Evolutionary conservation across 2,329 filamentous ascomycete species (phyloP).

Genomic region (Nakataea oryzae): DNA sequence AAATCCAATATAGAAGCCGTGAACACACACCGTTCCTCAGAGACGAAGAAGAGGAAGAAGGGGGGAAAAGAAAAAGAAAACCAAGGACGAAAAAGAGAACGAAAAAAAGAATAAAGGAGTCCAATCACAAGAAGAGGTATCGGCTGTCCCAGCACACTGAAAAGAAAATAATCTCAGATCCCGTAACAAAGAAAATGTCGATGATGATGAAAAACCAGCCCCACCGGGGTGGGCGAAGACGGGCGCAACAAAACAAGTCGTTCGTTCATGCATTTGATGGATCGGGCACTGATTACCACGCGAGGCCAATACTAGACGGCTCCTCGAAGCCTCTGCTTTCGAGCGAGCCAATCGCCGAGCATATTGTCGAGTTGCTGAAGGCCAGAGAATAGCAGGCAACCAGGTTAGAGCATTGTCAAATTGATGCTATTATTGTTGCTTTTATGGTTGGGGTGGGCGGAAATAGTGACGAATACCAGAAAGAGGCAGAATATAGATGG

Average conservation of each 20-base stretch:
- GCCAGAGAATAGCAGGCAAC: conserved; percentile 9
- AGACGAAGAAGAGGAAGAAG: not conserved
- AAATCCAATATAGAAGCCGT: too few relatives aligned
- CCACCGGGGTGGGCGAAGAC: too few relatives aligned
- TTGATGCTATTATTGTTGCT: too few relatives aligned
- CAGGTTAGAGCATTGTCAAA: conserved; percentile 6
- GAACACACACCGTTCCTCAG: too few relatives aligned
- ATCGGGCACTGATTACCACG: not conserved
- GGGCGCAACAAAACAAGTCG: not conserved
- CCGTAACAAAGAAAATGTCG: not conserved
- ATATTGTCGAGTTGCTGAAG: conserved; percentile 70
- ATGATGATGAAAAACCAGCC: not conserved
- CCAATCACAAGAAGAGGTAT: not conserved
- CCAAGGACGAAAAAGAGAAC: not conserved
- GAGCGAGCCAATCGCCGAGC: conserved; percentile 70
- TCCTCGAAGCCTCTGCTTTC: conserved; percentile 53
- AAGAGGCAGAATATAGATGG: too few relatives aligned
- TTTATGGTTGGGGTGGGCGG: too few relatives aligned
- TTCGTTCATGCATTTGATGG: not conserved
- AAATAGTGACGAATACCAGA: not conserved
- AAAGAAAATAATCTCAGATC: not conserved
- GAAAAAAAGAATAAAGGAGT: not conserved
- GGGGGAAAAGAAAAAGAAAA: not conserved
- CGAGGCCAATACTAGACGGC: conserved; percentile 21
- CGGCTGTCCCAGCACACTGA: not conserved